These are phyloP conservation scores for Leccinum subfulvum DNA, from an alignment of 1,284 basidiomycete species.

Conservation along the genomic window DNA sequence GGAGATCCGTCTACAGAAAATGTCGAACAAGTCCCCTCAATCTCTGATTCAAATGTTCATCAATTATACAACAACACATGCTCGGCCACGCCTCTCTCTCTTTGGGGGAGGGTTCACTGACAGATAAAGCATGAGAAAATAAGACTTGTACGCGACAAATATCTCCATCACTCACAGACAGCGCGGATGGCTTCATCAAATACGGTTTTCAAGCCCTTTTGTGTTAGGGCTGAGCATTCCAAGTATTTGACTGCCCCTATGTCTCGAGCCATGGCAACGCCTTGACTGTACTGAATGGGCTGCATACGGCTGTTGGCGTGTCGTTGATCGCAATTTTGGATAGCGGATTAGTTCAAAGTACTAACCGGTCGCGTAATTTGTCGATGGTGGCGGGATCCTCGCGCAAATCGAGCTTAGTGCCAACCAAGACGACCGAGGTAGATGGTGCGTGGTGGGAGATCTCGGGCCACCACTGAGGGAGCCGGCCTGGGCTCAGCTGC, in stretches of 20 bases:
- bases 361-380: conserved; percentile 86
- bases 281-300: conserved; percentile 91
- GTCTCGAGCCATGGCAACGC: conserved; percentile 88
- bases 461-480: conserved; percentile 87
- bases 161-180: conserved; percentile 64
- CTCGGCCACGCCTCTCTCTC: conserved; percentile 49
- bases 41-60: conserved; percentile 14
- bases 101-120: conserved; percentile 74
- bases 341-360: conserved; percentile 5
- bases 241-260: conserved; percentile 96
- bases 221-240: conserved; percentile 96
- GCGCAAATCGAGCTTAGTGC: conserved; percentile 96
- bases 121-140: conserved; percentile 13
- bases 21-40: conserved; percentile 19
- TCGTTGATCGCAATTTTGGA: conserved; percentile 14
- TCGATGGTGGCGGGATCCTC: conserved; percentile 91
- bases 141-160: conserved; percentile 8
- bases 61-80: conserved; percentile 72
- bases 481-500: conserved; percentile 9
- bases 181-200: conserved; percentile 96
- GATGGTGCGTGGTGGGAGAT: conserved; percentile 96
- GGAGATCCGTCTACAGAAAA: conserved; percentile 34
- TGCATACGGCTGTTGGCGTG: conserved; percentile 73
- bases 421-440: conserved; percentile 93
- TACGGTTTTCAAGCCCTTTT: conserved; percentile 95